These are phyloP conservation scores for Trichoderma sp. DNA, from an alignment of 2,329 filamentous ascomycete genomes.

Conservation along the genomic window DNA sequence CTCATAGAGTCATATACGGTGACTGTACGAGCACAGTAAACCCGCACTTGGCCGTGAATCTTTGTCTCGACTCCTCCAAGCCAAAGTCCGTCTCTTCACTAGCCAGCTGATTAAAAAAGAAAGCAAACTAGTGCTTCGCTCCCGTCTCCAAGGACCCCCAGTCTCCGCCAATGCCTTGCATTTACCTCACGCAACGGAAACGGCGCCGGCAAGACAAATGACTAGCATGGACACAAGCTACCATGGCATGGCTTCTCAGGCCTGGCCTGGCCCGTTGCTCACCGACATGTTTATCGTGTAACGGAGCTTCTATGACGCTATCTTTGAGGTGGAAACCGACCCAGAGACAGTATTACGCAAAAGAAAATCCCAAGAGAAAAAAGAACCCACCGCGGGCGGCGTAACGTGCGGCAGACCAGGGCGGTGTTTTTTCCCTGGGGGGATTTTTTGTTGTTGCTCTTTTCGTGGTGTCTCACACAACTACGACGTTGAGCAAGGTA, in stretches of 20 bases:
- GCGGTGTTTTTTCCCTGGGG: neutral
- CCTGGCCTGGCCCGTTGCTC: neutral
- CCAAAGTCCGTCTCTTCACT: neutral
- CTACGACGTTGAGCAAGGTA: neutral
- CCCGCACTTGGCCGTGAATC: neutral
- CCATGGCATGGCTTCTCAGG: neutral
- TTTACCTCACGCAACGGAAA: conserved; percentile 18
- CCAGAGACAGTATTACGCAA: conserved; percentile 10
- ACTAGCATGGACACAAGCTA: conserved; percentile 8
- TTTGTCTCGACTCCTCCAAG: neutral
- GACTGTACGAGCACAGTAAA: neutral
- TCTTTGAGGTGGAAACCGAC: neutral
- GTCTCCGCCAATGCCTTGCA: conserved; percentile 23
- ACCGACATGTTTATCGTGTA: conserved; percentile 13
- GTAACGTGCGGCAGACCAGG: conserved; percentile 10
- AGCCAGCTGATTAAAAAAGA: conserved; percentile 4
- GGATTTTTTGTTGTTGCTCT: neutral
- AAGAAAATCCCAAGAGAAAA: neutral
- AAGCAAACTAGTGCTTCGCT: conserved; percentile 19
- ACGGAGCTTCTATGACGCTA: neutral
- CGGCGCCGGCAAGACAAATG: conserved; percentile 8
- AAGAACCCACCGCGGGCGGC: neutral
- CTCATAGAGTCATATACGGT: neutral
- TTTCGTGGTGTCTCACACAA: conserved; percentile 19
- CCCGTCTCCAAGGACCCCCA: conserved; percentile 21